Base-by-base conservation (phyloP, 306 rosid genomes). In the Sesbania bispinosa region DNA sequence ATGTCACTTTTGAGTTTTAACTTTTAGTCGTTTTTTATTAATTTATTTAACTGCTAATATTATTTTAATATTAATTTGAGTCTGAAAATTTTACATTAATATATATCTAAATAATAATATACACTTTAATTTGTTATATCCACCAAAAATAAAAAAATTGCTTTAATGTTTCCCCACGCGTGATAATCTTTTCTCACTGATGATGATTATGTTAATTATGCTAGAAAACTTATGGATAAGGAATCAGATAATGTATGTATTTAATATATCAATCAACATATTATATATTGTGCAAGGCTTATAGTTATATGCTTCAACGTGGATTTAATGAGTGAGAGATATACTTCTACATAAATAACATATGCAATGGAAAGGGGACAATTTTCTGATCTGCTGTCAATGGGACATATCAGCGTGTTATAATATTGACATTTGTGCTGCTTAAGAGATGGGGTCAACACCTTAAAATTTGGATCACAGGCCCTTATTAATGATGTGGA, bases 1-100 rank as follows among this genome's bases (percentile, higher is more conserved):
- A n/a, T 67, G 67, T 74, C 79, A 50, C 65, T 67, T 46, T 79
- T 73, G 29, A 20, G 47, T 33, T 50, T 23, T 67, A 54, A 35
- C 67, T 65, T 76, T 45, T 76, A 66, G 68, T 67, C 46, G 33
- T 57, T 67, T 46, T 57, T n/a, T n/a, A n/a, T n/a, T n/a, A n/a
- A n/a, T n/a, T n/a, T n/a, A n/a, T n/a, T n/a, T n/a, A n/a, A n/a
- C n/a, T n/a, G n/a, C n/a, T n/a, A n/a, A n/a, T n/a, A n/a, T n/a
- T n/a, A n/a, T n/a, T n/a, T n/a, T n/a, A n/a, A n/a, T n/a, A n/a
- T n/a, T n/a, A n/a, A n/a, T n/a, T n/a, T n/a, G n/a, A n/a, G n/a
- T n/a, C n/a, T n/a, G n/a, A n/a, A n/a, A n/a, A n/a, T n/a, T n/a
- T n/a, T n/a, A n/a, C n/a, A n/a, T n/a, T n/a, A n/a, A n/a, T n/a